Evolutionary conservation across 768 basidiomycete species (phyloP).

Genomic region (Suillus fuscotomentosus): DNA sequence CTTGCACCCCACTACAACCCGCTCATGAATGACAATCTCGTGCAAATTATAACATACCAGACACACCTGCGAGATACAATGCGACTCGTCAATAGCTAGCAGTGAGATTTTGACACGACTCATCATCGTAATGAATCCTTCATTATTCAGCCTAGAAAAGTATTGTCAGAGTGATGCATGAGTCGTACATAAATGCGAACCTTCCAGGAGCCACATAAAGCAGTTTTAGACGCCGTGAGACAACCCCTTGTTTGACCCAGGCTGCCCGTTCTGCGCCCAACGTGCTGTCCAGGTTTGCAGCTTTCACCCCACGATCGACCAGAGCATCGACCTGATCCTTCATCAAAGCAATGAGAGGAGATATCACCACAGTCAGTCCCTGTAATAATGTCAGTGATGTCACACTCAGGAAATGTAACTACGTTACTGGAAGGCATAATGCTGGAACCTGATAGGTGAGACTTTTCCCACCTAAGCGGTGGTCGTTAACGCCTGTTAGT

Average conservation of each 20-base stretch:
- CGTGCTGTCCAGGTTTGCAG: conserved; percentile 41
- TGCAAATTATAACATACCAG: background rate
- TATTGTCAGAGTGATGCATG: background rate
- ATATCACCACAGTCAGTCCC: conserved; percentile 36
- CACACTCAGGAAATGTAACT: background rate
- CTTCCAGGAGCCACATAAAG: conserved; percentile 49
- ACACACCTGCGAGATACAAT: conserved; percentile 43
- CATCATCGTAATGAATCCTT: conserved; percentile 45
- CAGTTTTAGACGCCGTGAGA: conserved; percentile 41
- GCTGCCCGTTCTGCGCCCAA: conserved; percentile 28
- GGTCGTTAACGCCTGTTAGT: background rate
- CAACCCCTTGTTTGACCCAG: conserved; percentile 36
- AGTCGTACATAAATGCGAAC: conserved; percentile 11
- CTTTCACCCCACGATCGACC: conserved; percentile 31
- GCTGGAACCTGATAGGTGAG: conserved; percentile 41
- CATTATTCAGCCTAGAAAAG: conserved; percentile 40
- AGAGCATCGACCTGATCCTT: conserved; percentile 41
- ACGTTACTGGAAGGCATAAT: conserved; percentile 32
- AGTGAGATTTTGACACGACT: conserved; percentile 39
- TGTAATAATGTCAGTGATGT: conserved; percentile 1
- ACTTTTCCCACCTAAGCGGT: conserved; percentile 34
- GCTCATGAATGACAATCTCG: background rate
- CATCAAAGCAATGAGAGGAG: conserved; percentile 35
- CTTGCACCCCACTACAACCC: conserved; percentile 38
- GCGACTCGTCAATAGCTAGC: conserved; percentile 49